Conservation (phyloP, 768 basidiomycete genomes). For the Heimioporus sp. region DNA sequence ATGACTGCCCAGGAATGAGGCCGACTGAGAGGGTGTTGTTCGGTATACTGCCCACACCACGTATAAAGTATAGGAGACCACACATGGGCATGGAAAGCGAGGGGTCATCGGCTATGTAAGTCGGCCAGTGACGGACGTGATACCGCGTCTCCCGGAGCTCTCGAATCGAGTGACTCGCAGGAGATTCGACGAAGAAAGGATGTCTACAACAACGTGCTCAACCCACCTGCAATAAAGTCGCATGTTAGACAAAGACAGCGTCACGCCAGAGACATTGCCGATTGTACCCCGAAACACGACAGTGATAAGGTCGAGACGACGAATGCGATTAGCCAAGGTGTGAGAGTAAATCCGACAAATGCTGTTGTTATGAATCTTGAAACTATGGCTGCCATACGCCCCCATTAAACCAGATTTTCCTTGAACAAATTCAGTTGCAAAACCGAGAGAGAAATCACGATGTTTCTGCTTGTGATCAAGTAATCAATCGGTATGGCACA, state of each 20-base stretch:
- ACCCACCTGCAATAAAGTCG: background rate
- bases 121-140: background rate
- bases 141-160: too few species aligned
- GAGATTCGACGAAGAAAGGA: background rate
- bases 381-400: too few species aligned
- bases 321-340: background rate
- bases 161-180: background rate
- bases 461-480: too few species aligned
- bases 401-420: too few species aligned
- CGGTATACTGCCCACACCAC: background rate
- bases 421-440: too few species aligned
- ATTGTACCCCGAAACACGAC: background rate
- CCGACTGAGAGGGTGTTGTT: background rate
- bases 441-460: too few species aligned
- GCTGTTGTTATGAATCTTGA: too few species aligned
- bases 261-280: background rate
- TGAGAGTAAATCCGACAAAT: too few species aligned
- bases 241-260: background rate
- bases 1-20: background rate
- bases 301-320: background rate
- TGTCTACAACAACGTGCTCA: background rate
- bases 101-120: background rate
- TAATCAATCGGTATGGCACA: too few species aligned
- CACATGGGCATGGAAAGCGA: constrained; percentile 1
- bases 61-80: too few species aligned